Conservation (phyloP, 2,329 filamentous ascomycete species). For the Alternaria sp. region DNA sequence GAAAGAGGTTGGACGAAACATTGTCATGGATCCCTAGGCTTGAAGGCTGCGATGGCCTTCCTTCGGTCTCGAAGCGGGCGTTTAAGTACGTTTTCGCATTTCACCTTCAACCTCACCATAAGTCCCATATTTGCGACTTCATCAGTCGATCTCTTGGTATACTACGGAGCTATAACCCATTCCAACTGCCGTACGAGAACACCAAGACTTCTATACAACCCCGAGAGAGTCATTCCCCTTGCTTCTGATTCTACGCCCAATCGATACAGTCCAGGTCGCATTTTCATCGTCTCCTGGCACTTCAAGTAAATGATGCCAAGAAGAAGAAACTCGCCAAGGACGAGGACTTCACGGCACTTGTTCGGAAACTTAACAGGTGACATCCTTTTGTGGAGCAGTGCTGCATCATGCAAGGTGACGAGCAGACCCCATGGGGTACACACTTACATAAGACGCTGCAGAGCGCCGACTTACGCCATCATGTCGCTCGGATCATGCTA, state of each 20-base stretch:
- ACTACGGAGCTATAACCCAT: background rate
- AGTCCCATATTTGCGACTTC: background rate
- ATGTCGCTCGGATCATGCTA: background rate
- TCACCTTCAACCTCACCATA: background rate
- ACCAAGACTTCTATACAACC: conserved; percentile 2
- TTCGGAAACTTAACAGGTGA: background rate
- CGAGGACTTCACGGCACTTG: background rate
- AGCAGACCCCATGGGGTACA: background rate
- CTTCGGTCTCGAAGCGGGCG: background rate
- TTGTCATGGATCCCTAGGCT: background rate
- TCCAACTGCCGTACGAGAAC: background rate
- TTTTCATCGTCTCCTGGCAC: background rate
- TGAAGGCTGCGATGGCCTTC: background rate
- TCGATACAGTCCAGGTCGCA: background rate
- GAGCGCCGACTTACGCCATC: background rate
- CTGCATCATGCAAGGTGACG: background rate
- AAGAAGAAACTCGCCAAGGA: background rate
- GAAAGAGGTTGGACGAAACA: conserved; percentile 15
- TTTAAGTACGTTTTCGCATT: conserved; percentile 2
- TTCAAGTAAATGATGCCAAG: conserved; percentile 10
- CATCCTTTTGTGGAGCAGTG: background rate
- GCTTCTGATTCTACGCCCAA: background rate
- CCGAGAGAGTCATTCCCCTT: background rate
- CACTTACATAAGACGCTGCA: background rate
- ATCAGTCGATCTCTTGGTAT: background rate